Base-by-base conservation (phyloP, 345 rosid genomes). In the Camelina neglecta region DNA sequence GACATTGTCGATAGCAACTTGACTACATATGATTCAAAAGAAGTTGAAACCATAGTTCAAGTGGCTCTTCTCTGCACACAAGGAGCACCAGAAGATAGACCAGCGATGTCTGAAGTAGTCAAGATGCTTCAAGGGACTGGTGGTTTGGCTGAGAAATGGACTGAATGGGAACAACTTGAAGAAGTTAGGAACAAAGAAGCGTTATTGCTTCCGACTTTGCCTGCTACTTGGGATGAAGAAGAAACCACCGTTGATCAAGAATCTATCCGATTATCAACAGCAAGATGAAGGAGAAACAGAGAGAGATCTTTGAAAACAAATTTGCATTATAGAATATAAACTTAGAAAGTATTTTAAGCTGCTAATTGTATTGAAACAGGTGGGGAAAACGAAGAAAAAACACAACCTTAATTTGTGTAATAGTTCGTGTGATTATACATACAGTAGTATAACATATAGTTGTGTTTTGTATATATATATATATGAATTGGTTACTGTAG, bases 51-150 rank as follows among this genome's bases (percentile, higher is more conserved):
- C 0, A 81, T 90, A 2, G 78, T 92, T 13, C 89, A 84, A 67
- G 98, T 92, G 62, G 97, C 97, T 16, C 57, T 94, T 79, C 90
- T 94, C 0, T 92, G 96, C 80, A 81, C 92, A 2, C 95, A 92
- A 65, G 85, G 90, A 82, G 74, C 84, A n/a, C 96, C 92, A 0
- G 95, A 92, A 75, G 86, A 78, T 69, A 87, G 98, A 0, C 96
- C 95, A 12, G 78, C 75, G 15, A 92, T 94, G 96, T 65, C 85
- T 4, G 86, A 84, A 66, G 97, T 90, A 29, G 96, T 94, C 3
- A 82, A 87, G 65, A 84, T 94, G 98, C 84, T 92, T 67, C 83
- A 76, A 76, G 97, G 93, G 67, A 83, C 65, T 23, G 93, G 90
- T 6, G 89, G 85, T 11, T 72, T 92, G 44, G 84, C 86, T 8